These are phyloP conservation scores for Syncephalastrum racemosum DNA, from an alignment of 371 early-diverging fungal genomes.

Conservation along the genomic window DNA sequence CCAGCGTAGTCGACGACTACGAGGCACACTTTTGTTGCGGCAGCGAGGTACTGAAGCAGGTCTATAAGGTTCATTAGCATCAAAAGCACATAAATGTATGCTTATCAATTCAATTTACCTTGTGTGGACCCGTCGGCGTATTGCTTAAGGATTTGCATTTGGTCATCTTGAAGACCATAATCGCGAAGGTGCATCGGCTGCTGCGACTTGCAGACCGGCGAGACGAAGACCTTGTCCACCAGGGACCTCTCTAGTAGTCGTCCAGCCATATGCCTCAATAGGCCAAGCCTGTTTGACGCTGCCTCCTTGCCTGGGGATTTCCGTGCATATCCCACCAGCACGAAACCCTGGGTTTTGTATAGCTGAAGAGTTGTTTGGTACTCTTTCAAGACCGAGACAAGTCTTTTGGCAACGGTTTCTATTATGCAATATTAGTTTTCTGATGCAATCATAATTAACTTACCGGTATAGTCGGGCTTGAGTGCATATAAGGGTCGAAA, in stretches of 20 bases:
- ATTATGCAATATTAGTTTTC: constrained; percentile 2
- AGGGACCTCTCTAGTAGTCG: constrained; percentile 8
- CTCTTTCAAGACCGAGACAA: constrained; percentile 1
- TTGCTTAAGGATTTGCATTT: neutral
- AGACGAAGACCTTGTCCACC: constrained; percentile 13
- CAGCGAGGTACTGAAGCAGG: too few species aligned
- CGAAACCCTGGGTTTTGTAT: constrained; percentile 6
- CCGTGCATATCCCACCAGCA: constrained; percentile 8
- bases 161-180: neutral
- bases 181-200: constrained; percentile 1
- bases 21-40: too few species aligned
- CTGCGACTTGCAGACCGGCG: constrained; percentile 1
- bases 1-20: too few species aligned
- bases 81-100: neutral
- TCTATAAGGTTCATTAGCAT: neutral
- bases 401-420: neutral
- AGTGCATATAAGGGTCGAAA: constrained; percentile 2
- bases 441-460: neutral
- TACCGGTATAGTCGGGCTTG: neutral
- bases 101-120: constrained; percentile 6
- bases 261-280: constrained; percentile 6
- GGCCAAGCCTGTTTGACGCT: constrained; percentile 6
- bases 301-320: constrained; percentile 8
- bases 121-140: neutral
- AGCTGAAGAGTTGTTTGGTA: neutral